These are phyloP conservation scores for Scytalidium lignicola DNA, from an alignment of 2,329 filamentous ascomycete species.

Conservation along the genomic window DNA sequence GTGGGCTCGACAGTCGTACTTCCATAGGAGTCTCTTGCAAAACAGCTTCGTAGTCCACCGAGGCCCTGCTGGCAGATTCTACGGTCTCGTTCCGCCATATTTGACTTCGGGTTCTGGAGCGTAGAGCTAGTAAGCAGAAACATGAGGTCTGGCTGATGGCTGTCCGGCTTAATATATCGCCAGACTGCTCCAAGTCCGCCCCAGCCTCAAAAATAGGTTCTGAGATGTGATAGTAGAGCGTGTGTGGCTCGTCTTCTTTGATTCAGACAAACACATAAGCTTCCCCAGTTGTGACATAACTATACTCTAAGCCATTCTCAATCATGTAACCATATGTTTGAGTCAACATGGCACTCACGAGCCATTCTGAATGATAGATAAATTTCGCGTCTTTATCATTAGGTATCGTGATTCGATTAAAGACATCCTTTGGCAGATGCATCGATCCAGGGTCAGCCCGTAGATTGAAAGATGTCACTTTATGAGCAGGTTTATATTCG, in stretches of 20 bases:
- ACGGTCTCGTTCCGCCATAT: constrained; percentile 14
- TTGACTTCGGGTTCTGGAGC: constrained; percentile 11
- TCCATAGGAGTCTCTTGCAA: constrained; percentile 6
- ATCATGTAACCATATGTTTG: constrained; percentile 48
- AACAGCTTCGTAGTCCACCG: constrained; percentile 8
- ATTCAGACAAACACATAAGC: constrained; percentile 22
- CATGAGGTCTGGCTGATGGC: constrained; percentile 12
- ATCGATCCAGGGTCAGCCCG: constrained; percentile 12
- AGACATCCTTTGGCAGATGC: constrained; percentile 33
- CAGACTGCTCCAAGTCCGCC: constrained; percentile 8
- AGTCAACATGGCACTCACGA: constrained; percentile 37
- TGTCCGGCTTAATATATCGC: constrained; percentile 11
- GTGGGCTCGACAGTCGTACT: too few species aligned
- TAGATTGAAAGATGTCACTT: constrained; percentile 38
- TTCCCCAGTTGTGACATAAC: constrained; percentile 22
- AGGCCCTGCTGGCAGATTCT: constrained; percentile 8
- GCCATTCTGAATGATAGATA: constrained; percentile 31
- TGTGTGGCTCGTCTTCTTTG: constrained; percentile 14
- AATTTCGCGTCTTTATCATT: constrained; percentile 29
- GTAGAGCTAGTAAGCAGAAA: constrained; percentile 13
- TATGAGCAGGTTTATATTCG: constrained; percentile 44
- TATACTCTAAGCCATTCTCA: constrained; percentile 29
- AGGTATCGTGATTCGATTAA: constrained; percentile 25
- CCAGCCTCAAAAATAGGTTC: constrained; percentile 14
- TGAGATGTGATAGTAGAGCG: constrained; percentile 14